Evolutionary conservation across 1,284 basidiomycete genomes (phyloP).

Genomic region (Cutaneotrichosporon sp.): DNA sequence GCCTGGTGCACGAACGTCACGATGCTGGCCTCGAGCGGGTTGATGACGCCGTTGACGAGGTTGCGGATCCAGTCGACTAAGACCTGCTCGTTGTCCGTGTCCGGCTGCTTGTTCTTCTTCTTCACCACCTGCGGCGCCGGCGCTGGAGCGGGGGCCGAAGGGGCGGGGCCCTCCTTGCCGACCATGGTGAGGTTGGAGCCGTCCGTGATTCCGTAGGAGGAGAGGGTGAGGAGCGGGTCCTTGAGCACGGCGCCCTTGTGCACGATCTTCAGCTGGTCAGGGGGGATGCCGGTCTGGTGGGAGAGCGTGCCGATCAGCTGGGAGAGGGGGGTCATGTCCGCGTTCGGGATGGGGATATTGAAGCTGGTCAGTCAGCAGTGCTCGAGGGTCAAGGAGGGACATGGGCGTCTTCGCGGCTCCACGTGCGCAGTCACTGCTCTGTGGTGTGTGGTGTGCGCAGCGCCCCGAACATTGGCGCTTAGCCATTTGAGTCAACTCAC

Average conservation of each 20-base stretch:
- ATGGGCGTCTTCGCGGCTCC: too few species aligned
- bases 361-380: too few species aligned
- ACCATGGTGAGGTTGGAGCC: conserved; percentile 48
- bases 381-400: too few species aligned
- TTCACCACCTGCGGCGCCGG: conserved; percentile 26
- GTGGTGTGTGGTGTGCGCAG: too few species aligned
- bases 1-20: conserved; percentile 42
- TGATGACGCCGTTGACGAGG: conserved; percentile 34
- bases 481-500: too few species aligned
- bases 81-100: conserved; percentile 45
- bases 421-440: too few species aligned
- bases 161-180: conserved; percentile 43
- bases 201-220: conserved; percentile 50
- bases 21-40: conserved; percentile 40
- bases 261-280: conserved; percentile 49
- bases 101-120: conserved; percentile 51
- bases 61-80: conserved; percentile 47
- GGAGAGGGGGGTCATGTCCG: conserved; percentile 46
- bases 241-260: conserved; percentile 54
- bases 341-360: conserved; percentile 53
- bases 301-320: conserved; percentile 49
- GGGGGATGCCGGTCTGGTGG: conserved; percentile 44
- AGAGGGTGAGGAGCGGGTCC: conserved; percentile 50
- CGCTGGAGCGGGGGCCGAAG: conserved; percentile 22
- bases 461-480: too few species aligned